A percentile compares a stretch with the other conserved stretches of the same genome.
These are phyloP conservation scores for Hippophae tibetana DNA, from an alignment of 306 rosid genomes.

Conservation along the genomic window DNA sequence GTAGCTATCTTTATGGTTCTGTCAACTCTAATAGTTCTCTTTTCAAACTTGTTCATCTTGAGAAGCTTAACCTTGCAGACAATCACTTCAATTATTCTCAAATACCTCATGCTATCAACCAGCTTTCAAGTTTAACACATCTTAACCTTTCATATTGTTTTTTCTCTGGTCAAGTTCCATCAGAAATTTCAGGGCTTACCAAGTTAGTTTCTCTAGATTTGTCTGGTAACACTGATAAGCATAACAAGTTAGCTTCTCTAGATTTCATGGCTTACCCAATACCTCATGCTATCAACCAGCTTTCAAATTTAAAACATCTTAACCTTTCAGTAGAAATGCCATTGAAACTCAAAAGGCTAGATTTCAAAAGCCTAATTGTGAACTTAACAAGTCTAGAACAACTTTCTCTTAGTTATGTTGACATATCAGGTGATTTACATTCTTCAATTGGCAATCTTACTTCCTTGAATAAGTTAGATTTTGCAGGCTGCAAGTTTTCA, in stretches of 20 bases:
- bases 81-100: slow-evolving; percentile 4
- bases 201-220: slow-evolving; percentile 1
- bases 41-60: neutral
- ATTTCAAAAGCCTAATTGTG: neutral
- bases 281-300: too few relatives aligned
- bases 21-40: too few relatives aligned
- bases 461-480: neutral
- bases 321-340: fast-evolving
- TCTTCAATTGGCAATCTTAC: slow-evolving; percentile 9
- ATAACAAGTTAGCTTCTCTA: too few relatives aligned
- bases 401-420: neutral
- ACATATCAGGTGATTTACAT: neutral
- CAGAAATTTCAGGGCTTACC: slow-evolving; percentile 6
- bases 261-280: too few relatives aligned
- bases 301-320: too few relatives aligned
- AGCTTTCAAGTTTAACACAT: neutral
- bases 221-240: neutral
- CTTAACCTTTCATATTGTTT: slow-evolving; percentile 2
- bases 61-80: neutral
- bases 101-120: neutral
- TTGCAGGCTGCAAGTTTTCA: neutral
- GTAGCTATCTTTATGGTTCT: too few relatives aligned
- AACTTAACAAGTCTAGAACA: too few relatives aligned
- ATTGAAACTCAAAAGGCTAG: neutral
- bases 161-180: slow-evolving; percentile 12